Base-by-base conservation (phyloP, 2,329 filamentous ascomycete genomes). In the Phyllachora maydis region DNA sequence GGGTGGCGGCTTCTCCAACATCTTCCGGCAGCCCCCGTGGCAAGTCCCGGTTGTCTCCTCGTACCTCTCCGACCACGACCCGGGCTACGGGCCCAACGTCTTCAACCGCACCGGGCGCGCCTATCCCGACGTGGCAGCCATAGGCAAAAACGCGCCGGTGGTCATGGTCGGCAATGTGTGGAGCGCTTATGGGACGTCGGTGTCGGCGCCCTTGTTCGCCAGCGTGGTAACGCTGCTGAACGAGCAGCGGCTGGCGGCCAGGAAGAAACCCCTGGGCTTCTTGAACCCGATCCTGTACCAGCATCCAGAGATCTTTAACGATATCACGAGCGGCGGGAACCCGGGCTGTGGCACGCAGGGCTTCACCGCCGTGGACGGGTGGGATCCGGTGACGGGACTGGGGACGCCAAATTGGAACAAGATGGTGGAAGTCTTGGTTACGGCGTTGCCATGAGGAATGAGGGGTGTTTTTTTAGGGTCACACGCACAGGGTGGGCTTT, bases 181-280 rank as follows among this genome's bases (percentile, higher is more conserved):
- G 3, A 26, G 19, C 7, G 32, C 38, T 2, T 47, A 45, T 9
- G 47, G 47, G 11, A 50, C 46, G 1, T 56, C 52, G 26, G 69
- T 70, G 1, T 59, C 71, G 3, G 49, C 64, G 1, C 74, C 74
- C 0, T 49, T 67, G 1, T 59, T 72, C 23, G 68, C 70, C 0
- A 58, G 57, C 9, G 56, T 79, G 30, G 47, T 79, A 23, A 55
- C 62, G 1, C 53, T 75, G 18, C 42, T 79, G 23, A 78, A 78
- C 37, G 64, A 69, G 28, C 58, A 62, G 12, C 52, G 68, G 16
- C 43, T 74, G 22, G 47, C 56, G 10, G 46, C 49, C n/a, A 61
- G 62, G 2, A 56, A 56, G 37, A 40, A 55, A 5, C 36, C 49
- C 0, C 43, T 72, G 34, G 65, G 66, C 1, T 71, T 68, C 35